Percentiles rank a stretch among this genome's conserved stretches.
phyloP scores from a whole-genome alignment of 805 yeast genomes.

The Candida sonorensis region DNA sequence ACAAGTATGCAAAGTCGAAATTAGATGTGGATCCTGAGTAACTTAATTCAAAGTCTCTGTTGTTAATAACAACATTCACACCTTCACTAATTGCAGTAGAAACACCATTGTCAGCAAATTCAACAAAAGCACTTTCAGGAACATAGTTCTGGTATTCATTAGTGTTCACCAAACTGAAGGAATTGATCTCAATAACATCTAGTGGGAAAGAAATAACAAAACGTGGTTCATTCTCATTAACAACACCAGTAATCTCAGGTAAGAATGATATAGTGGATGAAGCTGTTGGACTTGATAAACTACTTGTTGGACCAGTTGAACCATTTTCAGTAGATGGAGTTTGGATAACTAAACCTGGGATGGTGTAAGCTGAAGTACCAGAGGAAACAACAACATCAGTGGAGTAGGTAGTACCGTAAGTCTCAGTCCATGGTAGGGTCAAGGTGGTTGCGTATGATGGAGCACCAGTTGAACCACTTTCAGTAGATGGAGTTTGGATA shows the following conservation, averaged over 20 bases:
- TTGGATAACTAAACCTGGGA: too few relatives aligned
- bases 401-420: slow-evolving; percentile 1
- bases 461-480: not conserved
- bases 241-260: too few relatives aligned
- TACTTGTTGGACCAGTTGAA: too few relatives aligned
- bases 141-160: not conserved
- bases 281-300: too few relatives aligned
- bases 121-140: not conserved
- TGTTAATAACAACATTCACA: not conserved
- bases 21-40: not conserved
- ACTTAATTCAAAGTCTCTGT: not conserved
- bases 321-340: too few relatives aligned
- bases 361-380: not conserved
- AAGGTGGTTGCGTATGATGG: not conserved
- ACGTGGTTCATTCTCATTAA: slow-evolving; percentile 1
- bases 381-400: not conserved
- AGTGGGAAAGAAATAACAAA: not conserved
- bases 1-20: not conserved
- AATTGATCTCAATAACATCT: not conserved
- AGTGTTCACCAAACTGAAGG: not conserved
- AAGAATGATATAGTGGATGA: too few relatives aligned
- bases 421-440: slow-evolving; percentile 1
- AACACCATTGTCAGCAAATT: not conserved
- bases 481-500: not conserved
- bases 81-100: not conserved